A percentile compares a stretch with the other conserved stretches of the same genome.
Evolutionary conservation across 495 filamentous ascomycete species (phyloP).

Genomic region (Collariella sp.): DNA sequence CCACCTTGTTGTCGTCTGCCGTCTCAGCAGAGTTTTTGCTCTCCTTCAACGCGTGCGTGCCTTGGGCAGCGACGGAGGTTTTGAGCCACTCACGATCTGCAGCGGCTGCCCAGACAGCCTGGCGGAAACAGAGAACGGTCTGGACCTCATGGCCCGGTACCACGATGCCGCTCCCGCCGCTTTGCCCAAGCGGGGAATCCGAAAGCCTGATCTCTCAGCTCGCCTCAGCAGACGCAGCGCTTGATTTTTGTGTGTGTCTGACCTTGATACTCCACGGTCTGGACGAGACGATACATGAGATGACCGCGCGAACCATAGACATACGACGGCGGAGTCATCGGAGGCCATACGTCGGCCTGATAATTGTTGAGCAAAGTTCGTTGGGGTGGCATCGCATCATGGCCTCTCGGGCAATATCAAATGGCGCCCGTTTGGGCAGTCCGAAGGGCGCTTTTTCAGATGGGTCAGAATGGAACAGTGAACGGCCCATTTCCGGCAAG

Average conservation of each 20-base stretch:
- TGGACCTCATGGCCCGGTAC: neutral
- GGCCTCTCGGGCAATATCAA: constrained; percentile 7
- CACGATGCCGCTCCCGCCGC: neutral
- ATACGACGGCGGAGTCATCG: neutral
- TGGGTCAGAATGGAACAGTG: constrained; percentile 1
- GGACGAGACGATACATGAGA: neutral
- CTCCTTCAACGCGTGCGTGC: neutral
- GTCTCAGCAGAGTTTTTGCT: neutral
- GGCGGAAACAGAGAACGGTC: constrained; percentile 3
- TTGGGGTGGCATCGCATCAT: constrained; percentile 7
- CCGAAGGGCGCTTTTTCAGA: constrained; percentile 1
- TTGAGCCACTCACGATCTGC: constrained; percentile 8
- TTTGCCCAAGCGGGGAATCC: constrained; percentile 10
- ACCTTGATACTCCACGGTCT: neutral
- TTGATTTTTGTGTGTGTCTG: neutral
- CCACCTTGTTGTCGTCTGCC: neutral
- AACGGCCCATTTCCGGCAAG: constrained; percentile 5
- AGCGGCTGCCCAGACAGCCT: neutral
- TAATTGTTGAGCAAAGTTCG: neutral
- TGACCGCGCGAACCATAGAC: neutral
- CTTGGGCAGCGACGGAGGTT: constrained; percentile 11
- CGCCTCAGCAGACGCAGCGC: neutral
- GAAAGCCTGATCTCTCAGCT: constrained; percentile 1
- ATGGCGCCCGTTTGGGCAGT: constrained; percentile 2
- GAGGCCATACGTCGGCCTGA: neutral